Conservation (phyloP, 179 eudicot genomes). For the Beta corolliflora region DNA sequence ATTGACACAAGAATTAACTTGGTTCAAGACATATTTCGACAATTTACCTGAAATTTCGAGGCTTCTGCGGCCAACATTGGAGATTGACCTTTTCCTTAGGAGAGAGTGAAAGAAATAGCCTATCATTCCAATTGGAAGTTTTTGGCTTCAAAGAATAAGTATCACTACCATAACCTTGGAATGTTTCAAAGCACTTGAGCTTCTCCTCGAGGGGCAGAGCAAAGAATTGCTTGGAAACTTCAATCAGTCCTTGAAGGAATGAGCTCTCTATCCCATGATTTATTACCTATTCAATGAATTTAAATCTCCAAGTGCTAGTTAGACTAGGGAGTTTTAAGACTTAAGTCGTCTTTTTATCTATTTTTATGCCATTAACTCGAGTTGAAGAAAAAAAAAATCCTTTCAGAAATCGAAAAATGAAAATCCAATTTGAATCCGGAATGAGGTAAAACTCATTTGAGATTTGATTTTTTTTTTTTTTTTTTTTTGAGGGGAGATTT, state of each 20-base stretch:
- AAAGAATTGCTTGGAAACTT: constrained; percentile 30
- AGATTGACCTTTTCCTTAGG: not conserved
- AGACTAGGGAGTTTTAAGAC: too few species aligned
- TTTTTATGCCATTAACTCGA: too few species aligned
- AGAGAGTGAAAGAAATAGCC: not conserved
- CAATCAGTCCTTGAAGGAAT: constrained; percentile 25
- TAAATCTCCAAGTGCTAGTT: not conserved
- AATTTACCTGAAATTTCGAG: constrained; percentile 19
- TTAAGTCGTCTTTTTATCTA: too few species aligned
- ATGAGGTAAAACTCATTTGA: too few species aligned
- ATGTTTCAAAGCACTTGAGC: constrained; percentile 13
- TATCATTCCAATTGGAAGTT: constrained; percentile 18
- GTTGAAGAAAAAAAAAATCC: too few species aligned
- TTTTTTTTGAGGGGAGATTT: too few species aligned
- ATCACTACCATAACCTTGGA: constrained; percentile 33
- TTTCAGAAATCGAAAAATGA: too few species aligned
- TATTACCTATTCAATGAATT: constrained; percentile 12
- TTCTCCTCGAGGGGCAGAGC: constrained; percentile 29
- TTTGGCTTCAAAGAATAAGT: not conserved
- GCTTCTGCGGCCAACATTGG: constrained; percentile 28
- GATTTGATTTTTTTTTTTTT: too few species aligned
- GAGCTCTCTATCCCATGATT: constrained; percentile 36
- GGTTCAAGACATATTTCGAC: too few species aligned
- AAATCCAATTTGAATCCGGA: too few species aligned
- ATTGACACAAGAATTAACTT: too few species aligned